These are phyloP conservation scores for Paraphoma chrysanthemicola DNA, from an alignment of 2,329 filamentous ascomycete species.

Conservation along the genomic window DNA sequence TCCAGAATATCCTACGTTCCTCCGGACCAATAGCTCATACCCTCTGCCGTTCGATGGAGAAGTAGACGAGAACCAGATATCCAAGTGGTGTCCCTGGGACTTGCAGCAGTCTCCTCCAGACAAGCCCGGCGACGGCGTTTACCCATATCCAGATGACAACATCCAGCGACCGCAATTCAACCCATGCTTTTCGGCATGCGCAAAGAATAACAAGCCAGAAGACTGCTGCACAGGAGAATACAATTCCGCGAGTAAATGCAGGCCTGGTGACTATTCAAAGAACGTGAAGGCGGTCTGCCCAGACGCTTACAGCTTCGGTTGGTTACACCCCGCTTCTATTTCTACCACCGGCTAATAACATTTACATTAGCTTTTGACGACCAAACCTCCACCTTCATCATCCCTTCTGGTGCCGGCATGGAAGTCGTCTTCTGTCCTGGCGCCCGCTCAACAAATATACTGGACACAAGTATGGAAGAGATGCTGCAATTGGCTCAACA, in stretches of 20 bases:
- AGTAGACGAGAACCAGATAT: constrained; percentile 64
- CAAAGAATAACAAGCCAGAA: constrained; percentile 68
- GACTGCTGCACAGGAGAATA: constrained; percentile 81
- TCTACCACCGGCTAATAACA: neutral
- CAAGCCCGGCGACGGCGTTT: constrained; percentile 76
- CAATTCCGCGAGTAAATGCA: constrained; percentile 68
- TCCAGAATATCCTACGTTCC: constrained; percentile 57
- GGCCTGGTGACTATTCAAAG: constrained; percentile 71
- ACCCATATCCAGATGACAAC: constrained; percentile 79
- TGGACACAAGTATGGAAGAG: constrained; percentile 47
- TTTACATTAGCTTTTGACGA: constrained; percentile 60
- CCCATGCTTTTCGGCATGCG: constrained; percentile 79
- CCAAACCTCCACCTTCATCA: constrained; percentile 64
- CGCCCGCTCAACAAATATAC: constrained; percentile 58
- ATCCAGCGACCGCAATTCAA: constrained; percentile 75
- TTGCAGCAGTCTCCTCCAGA: constrained; percentile 72
- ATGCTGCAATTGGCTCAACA: constrained; percentile 42
- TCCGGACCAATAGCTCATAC: constrained; percentile 69
- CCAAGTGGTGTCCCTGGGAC: constrained; percentile 81
- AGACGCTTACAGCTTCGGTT: constrained; percentile 81
- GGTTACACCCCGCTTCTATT: constrained; percentile 44
- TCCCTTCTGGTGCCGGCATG: constrained; percentile 73
- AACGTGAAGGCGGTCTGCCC: constrained; percentile 78
- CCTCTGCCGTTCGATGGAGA: constrained; percentile 71
- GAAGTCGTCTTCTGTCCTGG: constrained; percentile 80